phyloP scores from a whole-genome alignment of 768 basidiomycete genomes.

The Boletus vinaceobasis region DNA sequence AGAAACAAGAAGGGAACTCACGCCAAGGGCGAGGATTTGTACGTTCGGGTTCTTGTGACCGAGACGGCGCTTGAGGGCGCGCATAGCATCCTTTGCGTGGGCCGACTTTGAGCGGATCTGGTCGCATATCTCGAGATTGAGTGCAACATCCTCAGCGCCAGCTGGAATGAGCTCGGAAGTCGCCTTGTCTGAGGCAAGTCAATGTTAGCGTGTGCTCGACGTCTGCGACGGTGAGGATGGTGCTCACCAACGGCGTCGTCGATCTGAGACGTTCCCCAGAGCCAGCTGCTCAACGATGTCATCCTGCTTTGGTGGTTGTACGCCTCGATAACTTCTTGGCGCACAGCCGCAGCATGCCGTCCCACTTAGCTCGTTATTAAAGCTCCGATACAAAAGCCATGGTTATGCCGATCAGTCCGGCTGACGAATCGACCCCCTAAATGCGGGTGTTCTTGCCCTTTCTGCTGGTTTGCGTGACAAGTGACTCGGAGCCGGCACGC shows the following conservation, averaged over 20 bases:
- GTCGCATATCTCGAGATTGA: conserved; percentile 95
- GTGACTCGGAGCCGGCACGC: conserved; percentile 18
- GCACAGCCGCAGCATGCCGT: conserved; percentile 19
- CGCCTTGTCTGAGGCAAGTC: conserved; percentile 73
- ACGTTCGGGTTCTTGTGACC: conserved; percentile 97
- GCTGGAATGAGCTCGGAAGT: conserved; percentile 85
- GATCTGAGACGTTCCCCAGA: conserved; percentile 81
- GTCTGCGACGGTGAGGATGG: neutral
- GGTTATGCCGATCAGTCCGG: conserved; percentile 8
- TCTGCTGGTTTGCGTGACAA: neutral
- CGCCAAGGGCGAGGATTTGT: conserved; percentile 80
- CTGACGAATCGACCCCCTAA: neutral
- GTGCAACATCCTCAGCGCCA: conserved; percentile 84
- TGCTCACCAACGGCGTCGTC: conserved; percentile 77
- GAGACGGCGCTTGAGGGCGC: conserved; percentile 79
- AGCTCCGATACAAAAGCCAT: conserved; percentile 18
- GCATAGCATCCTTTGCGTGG: conserved; percentile 82
- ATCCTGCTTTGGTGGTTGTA: conserved; percentile 34
- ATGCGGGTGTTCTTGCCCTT: neutral
- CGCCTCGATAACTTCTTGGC: neutral
- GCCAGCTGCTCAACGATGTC: conserved; percentile 62
- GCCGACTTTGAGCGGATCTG: conserved; percentile 91
- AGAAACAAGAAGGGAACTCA: conserved; percentile 41
- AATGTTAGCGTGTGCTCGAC: conserved; percentile 9
- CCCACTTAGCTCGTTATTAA: conserved; percentile 16